Base-by-base conservation (phyloP, 2,329 filamentous ascomycete genomes). In the Aspergillus sp. region DNA sequence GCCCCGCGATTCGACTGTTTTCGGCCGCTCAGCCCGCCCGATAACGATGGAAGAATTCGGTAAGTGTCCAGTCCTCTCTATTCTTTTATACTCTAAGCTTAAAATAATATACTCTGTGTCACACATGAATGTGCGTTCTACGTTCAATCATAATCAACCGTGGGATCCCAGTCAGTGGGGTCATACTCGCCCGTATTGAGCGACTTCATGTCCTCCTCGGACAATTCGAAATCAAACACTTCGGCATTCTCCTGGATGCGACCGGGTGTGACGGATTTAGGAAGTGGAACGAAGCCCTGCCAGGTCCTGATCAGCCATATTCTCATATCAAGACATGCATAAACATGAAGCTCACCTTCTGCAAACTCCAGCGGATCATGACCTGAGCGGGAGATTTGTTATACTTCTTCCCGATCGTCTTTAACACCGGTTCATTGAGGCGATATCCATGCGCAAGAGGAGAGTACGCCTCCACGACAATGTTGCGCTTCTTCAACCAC, bases 401-500 rank as follows among this genome's bases (percentile, higher is more conserved):
- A 74, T 95, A 91, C 72, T 90, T 89, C 68, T 84, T 81, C 3
- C 88, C 81, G 26, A 95, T 71, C 14, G 80, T 74, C 2, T 82
- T 74, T 63, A 95, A 84, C 2, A 80, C 83, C 0, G 85, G 84
- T 66, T 95, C 85, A 52, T 80, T 82, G 83, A 95, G 89, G 18
- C 89, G 82, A 75, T 88, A 80, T 0, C 85, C 90, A 54, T 89
- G 82, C 3, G 87, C 90, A 2, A 95, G 82, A 6, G 91, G 91
- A 6, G 90, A 90, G 65, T 95, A 96, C 0, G 91, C 91, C 75
- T 95, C 87, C 1, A 95, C 82, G 0, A 88, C 77, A 58, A 95
- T 92, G 42, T 80, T 78, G 63, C 93, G 79, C 61, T 84, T 77
- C 58, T 85, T 81, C 69, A 91, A 91, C 66, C 85, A 87, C 12